Base-by-base conservation (phyloP, 768 basidiomycete species). In the Mycena olivaceomarginata region DNA sequence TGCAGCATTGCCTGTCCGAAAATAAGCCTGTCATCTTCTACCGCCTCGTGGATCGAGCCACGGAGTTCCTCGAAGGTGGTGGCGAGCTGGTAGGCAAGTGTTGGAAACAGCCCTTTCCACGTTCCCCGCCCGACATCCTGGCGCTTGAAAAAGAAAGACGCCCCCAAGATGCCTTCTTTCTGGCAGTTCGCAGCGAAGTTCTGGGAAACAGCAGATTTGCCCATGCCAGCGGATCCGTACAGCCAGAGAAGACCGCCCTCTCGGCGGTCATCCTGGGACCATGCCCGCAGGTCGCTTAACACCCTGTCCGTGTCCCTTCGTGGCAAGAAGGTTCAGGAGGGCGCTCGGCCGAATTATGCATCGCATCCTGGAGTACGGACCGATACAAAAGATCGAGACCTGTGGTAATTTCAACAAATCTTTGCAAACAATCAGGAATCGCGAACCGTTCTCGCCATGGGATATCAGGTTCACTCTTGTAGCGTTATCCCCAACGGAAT, bases 81-180 rank as follows among this genome's bases (percentile, higher is more conserved):
- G 0, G 78, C 75, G 10, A 87, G 75, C 25, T 86, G 84, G 9
- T 71, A 82, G 2, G 82, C 80, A 9, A 87, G 46, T 0, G 85
- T 85, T 2, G 85, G 79, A 10, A 85, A 56, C 1, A 86, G 69
- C 20, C 77, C 74, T 40, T 70, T 79, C 20, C 79, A 80, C 16
- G 80, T 82, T 1, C 78, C 78, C 4, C 85, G 79, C 41, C 78
- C 80, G 8, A 80, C 51, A 63, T 80, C 80, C 16, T 78, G 78
- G 18, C 84, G 80, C 2, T 82, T 84, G 79, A 31, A 87, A 86
- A 68, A 68, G 86, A 86, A 79, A 87, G 86, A 0, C 81, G 84
- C 16, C 81, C 84, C 11, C 11, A 86, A 78, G 9, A 8, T 64
- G 39, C 67, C 74, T 46, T 11, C 39, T 45, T 62, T 72, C 66